Evolutionary conservation across 2,329 filamentous ascomycete species (phyloP).

Genomic region (Fusarium sp.): DNA sequence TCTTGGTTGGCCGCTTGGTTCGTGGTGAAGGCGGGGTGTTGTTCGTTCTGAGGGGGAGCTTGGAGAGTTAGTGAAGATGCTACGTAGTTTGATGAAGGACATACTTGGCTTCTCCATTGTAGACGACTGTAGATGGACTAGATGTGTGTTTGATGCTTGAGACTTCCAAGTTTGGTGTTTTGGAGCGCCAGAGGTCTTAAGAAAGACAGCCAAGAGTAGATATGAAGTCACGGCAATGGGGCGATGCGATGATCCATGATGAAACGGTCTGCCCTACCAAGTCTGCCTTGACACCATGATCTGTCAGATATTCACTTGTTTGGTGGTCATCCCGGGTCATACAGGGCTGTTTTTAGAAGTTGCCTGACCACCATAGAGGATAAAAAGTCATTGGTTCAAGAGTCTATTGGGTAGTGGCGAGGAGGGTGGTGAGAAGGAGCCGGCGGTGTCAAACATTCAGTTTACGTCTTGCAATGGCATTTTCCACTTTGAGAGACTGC

Average conservation of each 20-base stretch:
- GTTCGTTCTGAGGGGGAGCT: conserved; percentile 21
- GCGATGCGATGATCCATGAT: background rate
- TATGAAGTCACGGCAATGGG: background rate
- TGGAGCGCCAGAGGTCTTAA: background rate
- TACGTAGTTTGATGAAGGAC: background rate
- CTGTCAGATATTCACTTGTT: background rate
- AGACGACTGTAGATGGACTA: background rate
- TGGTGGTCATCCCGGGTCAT: background rate
- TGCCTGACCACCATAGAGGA: background rate
- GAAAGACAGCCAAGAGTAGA: background rate
- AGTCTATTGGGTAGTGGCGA: background rate
- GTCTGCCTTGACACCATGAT: background rate
- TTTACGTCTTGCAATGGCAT: background rate
- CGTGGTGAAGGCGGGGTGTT: background rate
- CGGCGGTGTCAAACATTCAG: background rate
- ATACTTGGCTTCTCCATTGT: conserved; percentile 38
- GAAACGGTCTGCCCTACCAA: background rate
- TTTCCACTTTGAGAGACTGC: background rate
- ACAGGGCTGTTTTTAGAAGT: background rate
- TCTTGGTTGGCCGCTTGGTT: background rate
- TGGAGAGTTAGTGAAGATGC: background rate
- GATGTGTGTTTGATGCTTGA: background rate
- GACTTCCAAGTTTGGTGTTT: background rate
- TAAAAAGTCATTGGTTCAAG: background rate
- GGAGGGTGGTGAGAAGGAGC: background rate